Conservation (phyloP, 371 early-diverging fungal genomes). For the Lichtheimia ramosa region DNA sequence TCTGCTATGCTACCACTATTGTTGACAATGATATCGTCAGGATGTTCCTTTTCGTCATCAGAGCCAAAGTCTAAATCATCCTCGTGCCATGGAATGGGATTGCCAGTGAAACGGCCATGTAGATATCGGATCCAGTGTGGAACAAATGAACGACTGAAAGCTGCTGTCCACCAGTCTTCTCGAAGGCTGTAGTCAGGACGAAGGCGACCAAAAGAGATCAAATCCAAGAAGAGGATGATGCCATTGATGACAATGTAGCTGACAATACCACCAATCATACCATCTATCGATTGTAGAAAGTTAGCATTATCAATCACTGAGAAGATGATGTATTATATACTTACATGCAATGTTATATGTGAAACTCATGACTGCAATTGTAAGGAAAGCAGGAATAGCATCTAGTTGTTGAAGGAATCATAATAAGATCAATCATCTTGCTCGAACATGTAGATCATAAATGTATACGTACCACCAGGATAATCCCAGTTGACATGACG, state of each 20-base stretch:
- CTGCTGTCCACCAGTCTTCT: slow-evolving; percentile 50
- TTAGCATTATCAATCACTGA: too few species aligned
- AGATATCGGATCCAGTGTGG: slow-evolving; percentile 43
- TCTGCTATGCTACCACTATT: too few species aligned
- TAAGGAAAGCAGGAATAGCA: slow-evolving; percentile 75
- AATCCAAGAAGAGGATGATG: slow-evolving; percentile 45
- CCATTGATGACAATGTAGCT: slow-evolving; percentile 63
- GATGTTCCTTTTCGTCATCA: slow-evolving; percentile 6
- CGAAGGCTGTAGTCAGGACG: slow-evolving; percentile 46
- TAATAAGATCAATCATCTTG: too few species aligned
- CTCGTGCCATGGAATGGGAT: slow-evolving; percentile 29
- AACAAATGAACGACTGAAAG: slow-evolving; percentile 29
- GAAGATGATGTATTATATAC: too few species aligned
- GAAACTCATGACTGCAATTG: slow-evolving; percentile 76
- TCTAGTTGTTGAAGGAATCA: slow-evolving; percentile 37
- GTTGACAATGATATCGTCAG: too few species aligned
- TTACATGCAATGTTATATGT: slow-evolving; percentile 67
- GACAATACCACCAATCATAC: slow-evolving; percentile 66
- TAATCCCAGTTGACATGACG: slow-evolving; percentile 77
- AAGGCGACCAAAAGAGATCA: slow-evolving; percentile 51
- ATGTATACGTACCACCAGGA: slow-evolving; percentile 33
- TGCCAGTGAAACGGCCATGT: slow-evolving; percentile 27
- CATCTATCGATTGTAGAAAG: slow-evolving; percentile 22
- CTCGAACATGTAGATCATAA: too few species aligned
- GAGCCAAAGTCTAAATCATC: slow-evolving; percentile 35